These are phyloP conservation scores for Plectosphaerella cucumerina DNA, from an alignment of 2,329 filamentous ascomycete genomes.

Conservation along the genomic window DNA sequence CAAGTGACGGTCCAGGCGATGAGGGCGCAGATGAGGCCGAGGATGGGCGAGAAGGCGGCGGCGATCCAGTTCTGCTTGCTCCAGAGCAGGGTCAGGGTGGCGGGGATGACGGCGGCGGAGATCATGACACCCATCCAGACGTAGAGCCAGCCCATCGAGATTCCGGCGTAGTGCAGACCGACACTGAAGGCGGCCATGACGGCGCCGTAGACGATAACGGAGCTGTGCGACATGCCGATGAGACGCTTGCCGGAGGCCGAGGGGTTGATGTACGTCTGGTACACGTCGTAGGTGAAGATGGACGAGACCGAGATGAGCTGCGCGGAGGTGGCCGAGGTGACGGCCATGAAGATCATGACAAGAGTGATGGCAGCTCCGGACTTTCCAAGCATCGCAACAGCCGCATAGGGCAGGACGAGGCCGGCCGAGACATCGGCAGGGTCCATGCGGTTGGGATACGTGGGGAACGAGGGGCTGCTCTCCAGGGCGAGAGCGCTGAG, in stretches of 20 bases:
- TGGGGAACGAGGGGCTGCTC: slow-evolving; percentile 62
- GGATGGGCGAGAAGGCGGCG: slow-evolving; percentile 61
- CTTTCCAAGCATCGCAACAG: slow-evolving; percentile 71
- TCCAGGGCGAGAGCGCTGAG: slow-evolving; percentile 73
- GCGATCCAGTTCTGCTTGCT: slow-evolving; percentile 71
- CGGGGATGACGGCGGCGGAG: slow-evolving; percentile 77
- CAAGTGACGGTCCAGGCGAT: slow-evolving; percentile 70
- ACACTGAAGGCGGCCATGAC: slow-evolving; percentile 76
- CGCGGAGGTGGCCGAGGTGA: slow-evolving; percentile 72
- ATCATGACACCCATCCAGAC: slow-evolving; percentile 91
- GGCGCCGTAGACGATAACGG: slow-evolving; percentile 67
- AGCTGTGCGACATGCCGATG: slow-evolving; percentile 73
- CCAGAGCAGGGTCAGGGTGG: slow-evolving; percentile 78
- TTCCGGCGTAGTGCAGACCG: slow-evolving; percentile 67
- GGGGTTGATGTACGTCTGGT: slow-evolving; percentile 83
- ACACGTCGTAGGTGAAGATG: slow-evolving; percentile 85
- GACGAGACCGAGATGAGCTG: slow-evolving; percentile 80
- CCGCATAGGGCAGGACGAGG: slow-evolving; percentile 72
- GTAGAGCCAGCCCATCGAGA: slow-evolving; percentile 86
- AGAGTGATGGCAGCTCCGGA: slow-evolving; percentile 71
- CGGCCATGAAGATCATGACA: slow-evolving; percentile 78
- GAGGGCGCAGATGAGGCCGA: slow-evolving; percentile 63
- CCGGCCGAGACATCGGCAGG: slow-evolving; percentile 68
- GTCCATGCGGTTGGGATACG: slow-evolving; percentile 64
- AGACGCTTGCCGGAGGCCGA: slow-evolving; percentile 68